A percentile compares a stretch with the other conserved stretches of the same genome.
phyloP scores from a whole-genome alignment of 1,284 basidiomycete species.

The Rhizoctonia solani region DNA sequence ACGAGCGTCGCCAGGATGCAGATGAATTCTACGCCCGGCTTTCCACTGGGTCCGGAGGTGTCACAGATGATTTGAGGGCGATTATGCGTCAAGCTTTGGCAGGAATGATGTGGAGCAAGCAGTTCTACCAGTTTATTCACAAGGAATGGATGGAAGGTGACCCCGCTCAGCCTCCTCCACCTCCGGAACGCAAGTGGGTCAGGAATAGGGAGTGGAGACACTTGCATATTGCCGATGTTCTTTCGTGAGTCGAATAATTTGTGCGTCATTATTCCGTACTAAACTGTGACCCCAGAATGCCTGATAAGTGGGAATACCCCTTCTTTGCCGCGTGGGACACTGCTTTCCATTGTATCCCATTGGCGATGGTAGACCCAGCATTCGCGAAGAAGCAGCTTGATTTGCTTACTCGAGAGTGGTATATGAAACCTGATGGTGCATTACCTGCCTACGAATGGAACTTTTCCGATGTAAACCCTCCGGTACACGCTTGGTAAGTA shows the following conservation, averaged over 20 bases:
- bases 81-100: constrained; percentile 97
- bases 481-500: constrained; percentile 89
- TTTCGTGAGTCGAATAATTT: neutral
- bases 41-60: constrained; percentile 64
- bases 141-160: constrained; percentile 96
- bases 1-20: constrained; percentile 87
- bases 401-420: constrained; percentile 96
- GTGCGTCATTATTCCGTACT: constrained; percentile 24
- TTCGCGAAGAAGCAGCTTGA: constrained; percentile 99
- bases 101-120: constrained; percentile 99
- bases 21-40: constrained; percentile 93
- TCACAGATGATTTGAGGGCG: constrained; percentile 90
- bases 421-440: constrained; percentile 97
- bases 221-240: constrained; percentile 9
- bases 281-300: constrained; percentile 61
- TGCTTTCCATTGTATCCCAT: constrained; percentile 97
- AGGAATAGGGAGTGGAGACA: constrained; percentile 70
- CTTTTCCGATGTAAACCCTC: constrained; percentile 95
- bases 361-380: constrained; percentile 91
- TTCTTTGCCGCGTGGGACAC: constrained; percentile 85
- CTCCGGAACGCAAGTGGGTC: constrained; percentile 83
- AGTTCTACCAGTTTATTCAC: constrained; percentile 95
- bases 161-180: constrained; percentile 91
- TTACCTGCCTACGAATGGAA: constrained; percentile 99
- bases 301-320: constrained; percentile 99